A percentile compares a stretch with the other conserved stretches of the same genome.
These are phyloP conservation scores for Metarhizium anisopliae DNA, from an alignment of 2,329 filamentous ascomycete genomes.

Conservation along the genomic window DNA sequence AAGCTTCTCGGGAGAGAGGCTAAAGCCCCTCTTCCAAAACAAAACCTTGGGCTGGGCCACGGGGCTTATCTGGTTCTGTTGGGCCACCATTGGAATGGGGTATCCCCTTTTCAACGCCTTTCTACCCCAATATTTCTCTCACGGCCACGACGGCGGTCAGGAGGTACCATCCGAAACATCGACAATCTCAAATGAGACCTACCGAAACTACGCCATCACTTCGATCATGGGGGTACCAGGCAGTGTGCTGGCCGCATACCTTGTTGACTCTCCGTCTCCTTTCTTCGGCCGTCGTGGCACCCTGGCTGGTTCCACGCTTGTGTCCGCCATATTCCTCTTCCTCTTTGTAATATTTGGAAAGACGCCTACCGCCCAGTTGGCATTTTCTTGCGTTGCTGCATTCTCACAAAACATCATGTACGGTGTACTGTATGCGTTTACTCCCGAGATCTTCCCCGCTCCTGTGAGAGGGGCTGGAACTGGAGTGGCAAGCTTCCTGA, in stretches of 20 bases:
- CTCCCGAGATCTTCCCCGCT: constrained; percentile 67
- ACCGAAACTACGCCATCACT: constrained; percentile 77
- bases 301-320: constrained; percentile 56
- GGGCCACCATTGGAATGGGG: constrained; percentile 75
- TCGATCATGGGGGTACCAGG: constrained; percentile 70
- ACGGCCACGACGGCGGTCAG: constrained; percentile 33
- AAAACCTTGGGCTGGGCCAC: constrained; percentile 44
- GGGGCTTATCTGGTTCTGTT: constrained; percentile 63
- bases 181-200: constrained; percentile 42
- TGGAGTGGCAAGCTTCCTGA: constrained; percentile 63
- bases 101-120: constrained; percentile 88
- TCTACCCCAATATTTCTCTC: constrained; percentile 73
- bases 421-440: constrained; percentile 68
- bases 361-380: constrained; percentile 48
- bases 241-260: constrained; percentile 63
- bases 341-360: constrained; percentile 53
- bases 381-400: constrained; percentile 58
- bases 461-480: constrained; percentile 63
- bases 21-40: constrained; percentile 55
- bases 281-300: constrained; percentile 62
- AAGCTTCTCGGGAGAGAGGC: constrained; percentile 58
- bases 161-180: constrained; percentile 20
- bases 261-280: constrained; percentile 56
- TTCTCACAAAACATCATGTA: constrained; percentile 73
- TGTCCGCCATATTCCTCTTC: constrained; percentile 62